Conservation (phyloP, 2,329 filamentous ascomycete species). For the Penicillium sp. region DNA sequence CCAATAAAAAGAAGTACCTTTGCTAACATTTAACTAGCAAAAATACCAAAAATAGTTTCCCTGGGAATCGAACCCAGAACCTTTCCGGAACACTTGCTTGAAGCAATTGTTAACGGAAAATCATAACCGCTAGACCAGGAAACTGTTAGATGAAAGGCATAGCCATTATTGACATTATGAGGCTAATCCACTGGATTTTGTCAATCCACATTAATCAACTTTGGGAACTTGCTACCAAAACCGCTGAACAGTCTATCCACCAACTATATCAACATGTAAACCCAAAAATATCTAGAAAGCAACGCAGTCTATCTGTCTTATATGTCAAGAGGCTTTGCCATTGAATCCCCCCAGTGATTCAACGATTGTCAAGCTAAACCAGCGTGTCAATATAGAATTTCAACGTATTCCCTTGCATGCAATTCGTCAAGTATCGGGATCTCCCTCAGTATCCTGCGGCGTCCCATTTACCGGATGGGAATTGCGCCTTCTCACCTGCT, state of each 20-base stretch:
- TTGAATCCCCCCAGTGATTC: not conserved
- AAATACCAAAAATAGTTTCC: constrained; percentile 6
- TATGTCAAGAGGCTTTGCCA: not conserved
- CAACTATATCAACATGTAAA: not conserved
- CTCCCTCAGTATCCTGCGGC: not conserved
- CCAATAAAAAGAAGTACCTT: not conserved
- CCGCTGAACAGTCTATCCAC: not conserved
- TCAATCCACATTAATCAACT: no score
- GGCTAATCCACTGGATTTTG: no score
- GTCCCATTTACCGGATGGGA: not conserved
- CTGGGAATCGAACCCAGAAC: constrained; percentile 12
- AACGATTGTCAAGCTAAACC: not conserved
- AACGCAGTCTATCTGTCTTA: not conserved
- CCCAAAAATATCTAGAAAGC: not conserved
- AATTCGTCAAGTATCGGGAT: not conserved
- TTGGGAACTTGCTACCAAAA: no score
- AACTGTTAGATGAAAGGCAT: not conserved
- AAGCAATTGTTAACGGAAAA: constrained; percentile 10
- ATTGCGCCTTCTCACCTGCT: not conserved
- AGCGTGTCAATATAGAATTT: not conserved
- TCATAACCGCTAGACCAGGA: constrained; percentile 12
- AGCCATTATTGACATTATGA: no score
- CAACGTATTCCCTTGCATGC: not conserved
- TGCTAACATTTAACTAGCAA: not conserved
- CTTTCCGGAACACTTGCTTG: constrained; percentile 7